Conservation (phyloP, 306 rosid species). For the Carpinus viminea region DNA sequence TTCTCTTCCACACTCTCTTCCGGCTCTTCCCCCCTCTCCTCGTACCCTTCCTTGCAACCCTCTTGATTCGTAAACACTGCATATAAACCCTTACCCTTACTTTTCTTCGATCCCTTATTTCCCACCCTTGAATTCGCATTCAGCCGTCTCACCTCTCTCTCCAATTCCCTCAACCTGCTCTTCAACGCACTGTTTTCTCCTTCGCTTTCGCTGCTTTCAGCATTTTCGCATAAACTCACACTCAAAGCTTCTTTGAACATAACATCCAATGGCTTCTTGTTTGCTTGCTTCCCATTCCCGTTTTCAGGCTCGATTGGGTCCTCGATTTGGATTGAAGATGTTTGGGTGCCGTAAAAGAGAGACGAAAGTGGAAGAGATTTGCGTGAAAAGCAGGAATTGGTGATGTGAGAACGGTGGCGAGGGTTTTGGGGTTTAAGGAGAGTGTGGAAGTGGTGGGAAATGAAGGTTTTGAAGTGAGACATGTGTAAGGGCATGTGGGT, state of each 20-base stretch:
- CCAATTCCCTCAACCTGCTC: constrained; percentile 33
- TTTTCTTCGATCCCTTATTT: constrained; percentile 6
- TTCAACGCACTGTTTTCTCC: constrained; percentile 27
- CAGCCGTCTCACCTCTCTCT: constrained; percentile 33
- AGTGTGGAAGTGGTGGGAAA: constrained; percentile 28
- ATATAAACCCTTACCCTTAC: constrained; percentile 28
- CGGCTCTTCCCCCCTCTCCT: constrained; percentile 25
- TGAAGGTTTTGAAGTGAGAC: constrained; percentile 38
- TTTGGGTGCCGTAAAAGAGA: constrained; percentile 24
- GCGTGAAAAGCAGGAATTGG: constrained; percentile 4
- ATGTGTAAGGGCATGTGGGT: constrained; percentile 15
- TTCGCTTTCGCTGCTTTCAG: constrained; percentile 9
- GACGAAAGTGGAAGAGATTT: constrained; percentile 23
- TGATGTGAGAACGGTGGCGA: neutral
- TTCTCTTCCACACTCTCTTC: constrained; percentile 7
- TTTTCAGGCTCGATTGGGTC: constrained; percentile 16
- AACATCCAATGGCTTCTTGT: constrained; percentile 36
- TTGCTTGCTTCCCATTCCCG: neutral
- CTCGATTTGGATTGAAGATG: constrained; percentile 25
- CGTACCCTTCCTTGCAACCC: neutral
- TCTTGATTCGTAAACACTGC: constrained; percentile 31
- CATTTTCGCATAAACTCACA: constrained; percentile 26
- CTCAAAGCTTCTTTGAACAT: constrained; percentile 48
- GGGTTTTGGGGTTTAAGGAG: constrained; percentile 28
- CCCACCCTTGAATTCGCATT: constrained; percentile 9